Base-by-base conservation (phyloP, 495 filamentous ascomycete genomes). In the Sordaria brevicollis region DNA sequence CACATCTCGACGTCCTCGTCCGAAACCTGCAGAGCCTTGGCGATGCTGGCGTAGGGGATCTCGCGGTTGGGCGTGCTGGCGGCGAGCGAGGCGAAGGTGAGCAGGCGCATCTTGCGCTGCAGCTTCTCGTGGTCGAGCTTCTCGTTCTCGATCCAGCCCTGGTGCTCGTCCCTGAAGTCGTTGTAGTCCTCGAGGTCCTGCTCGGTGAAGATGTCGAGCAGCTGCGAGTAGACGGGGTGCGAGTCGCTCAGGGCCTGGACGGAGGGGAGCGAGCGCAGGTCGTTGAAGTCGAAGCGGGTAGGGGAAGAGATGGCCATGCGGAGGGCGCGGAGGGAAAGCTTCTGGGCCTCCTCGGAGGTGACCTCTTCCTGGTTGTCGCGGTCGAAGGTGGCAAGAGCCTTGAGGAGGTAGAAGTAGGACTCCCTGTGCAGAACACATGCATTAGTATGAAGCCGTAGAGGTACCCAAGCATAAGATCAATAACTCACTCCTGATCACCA, bases 181-280 rank as follows among this genome's bases (percentile, higher is more conserved):
- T 92, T 91, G 83, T 96, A 97, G 77, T 97, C 93, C 74, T 97
- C 96, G 65, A 97, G 86, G 65, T 91, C 88, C 76, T 98, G 93
- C 70, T 94, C 90, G 71, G 91, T 91, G 83, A 99, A 97, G 78
- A 98, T 92, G 73, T 97, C 94, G 69, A 97, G 89, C 13, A 99
- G 88, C 79, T 98, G 92, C 73, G 89, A 93, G 78, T 92, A 91
- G 37, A 90, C 83, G 54, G 91, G 88, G 71, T 97, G 91, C 70
- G 90, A 92, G 68, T 91, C 87, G 72, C 89, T 88, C 37, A 99
- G 90, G 3, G 91, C 89, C 80, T 96, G 93, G 66, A 99, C 88
- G 67, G 91, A 87, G 69, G 96, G 91, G 67, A 96, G 89, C 35
- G 88, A 87, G 66, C 93, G 93, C 73, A 99, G 86, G 74, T 97